These are phyloP conservation scores for Biscogniauxia sp. DNA, from an alignment of 2,329 filamentous ascomycete species.

Conservation along the genomic window DNA sequence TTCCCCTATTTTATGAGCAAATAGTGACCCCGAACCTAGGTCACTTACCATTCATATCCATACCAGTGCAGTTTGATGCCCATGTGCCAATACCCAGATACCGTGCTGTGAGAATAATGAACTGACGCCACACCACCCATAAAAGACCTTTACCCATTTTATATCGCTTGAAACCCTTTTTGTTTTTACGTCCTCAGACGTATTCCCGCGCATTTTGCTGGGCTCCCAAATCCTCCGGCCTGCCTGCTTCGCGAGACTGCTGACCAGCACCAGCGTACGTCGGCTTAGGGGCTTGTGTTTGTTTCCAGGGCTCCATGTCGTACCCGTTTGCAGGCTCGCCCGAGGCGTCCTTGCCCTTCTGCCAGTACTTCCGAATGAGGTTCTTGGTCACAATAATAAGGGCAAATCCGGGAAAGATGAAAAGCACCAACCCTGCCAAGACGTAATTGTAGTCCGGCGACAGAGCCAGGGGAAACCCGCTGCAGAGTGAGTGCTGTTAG, in stretches of 20 bases:
- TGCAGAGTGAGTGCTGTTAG: conserved; percentile 22
- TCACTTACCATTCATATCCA: no score
- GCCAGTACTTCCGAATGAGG: conserved; percentile 31
- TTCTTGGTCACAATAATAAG: conserved; percentile 37
- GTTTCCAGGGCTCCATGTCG: conserved; percentile 27
- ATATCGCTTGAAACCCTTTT: not conserved
- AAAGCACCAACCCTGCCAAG: conserved; percentile 47
- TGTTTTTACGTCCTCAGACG: not conserved
- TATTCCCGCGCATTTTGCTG: conserved; percentile 5
- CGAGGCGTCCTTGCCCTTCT: conserved; percentile 27
- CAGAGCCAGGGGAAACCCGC: conserved; percentile 57
- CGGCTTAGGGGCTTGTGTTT: conserved; percentile 3
- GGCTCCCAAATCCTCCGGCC: not conserved
- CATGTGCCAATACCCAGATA: no score
- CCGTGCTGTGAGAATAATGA: no score
- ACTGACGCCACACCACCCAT: not conserved
- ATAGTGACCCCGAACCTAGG: no score
- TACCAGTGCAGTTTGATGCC: no score
- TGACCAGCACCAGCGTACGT: not conserved
- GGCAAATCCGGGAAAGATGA: conserved; percentile 40
- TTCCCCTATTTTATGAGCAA: no score
- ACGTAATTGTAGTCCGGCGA: conserved; percentile 46
- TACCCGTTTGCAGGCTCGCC: conserved; percentile 22
- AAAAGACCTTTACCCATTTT: not conserved
- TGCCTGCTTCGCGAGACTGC: not conserved